Base-by-base conservation (phyloP, 129 eudicot species). In the Helianthus tuberosus region DNA sequence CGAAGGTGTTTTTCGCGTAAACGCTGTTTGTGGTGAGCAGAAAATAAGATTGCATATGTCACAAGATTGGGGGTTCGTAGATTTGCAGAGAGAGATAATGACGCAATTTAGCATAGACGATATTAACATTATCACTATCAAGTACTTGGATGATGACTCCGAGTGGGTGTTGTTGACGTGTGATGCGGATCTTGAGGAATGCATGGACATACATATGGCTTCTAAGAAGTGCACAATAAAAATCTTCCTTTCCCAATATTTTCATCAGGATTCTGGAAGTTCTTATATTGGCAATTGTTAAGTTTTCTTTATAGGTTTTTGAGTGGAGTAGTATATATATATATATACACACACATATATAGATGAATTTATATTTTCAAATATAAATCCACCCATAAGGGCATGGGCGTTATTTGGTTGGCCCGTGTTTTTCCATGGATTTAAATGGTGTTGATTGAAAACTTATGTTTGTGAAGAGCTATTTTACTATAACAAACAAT, bases 81-180 rank as follows among this genome's bases (percentile, higher is more conserved):
- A 87, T 17, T 62, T 87, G 80, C 79, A 70, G 51, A 67, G 72
- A 55, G 87, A 79, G 76, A 75, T 87, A 49, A 68, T 68, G 68
- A 82, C 70, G 75, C 84, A 82, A 46, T 84, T 87, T 71, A 63
- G 54, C 58, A 35, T 84, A 20, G 84, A 79, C 13, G 84, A 82
- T 61, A 11, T 73, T 48, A 77, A 75, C 43, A 74, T 52, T 38
- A 32, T 87, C 36, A 72, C 81, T 55, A 64, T 87, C 13, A 87
- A 85, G 87, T 87, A 87, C 70, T 72, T 87, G 80, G 92, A 87
- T 67, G 89, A 87, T 58, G 92, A 87, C 66, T 76, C 77, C 46
- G 92, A 87, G 76, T 87, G 92, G 92, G 89, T 87, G 29, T 81
- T 87, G 12, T 79, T 87, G 68, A 87, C 92, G 14, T 87, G 92